Base-by-base conservation (phyloP, 805 yeast species). In the Teunomyces gatunensis region DNA sequence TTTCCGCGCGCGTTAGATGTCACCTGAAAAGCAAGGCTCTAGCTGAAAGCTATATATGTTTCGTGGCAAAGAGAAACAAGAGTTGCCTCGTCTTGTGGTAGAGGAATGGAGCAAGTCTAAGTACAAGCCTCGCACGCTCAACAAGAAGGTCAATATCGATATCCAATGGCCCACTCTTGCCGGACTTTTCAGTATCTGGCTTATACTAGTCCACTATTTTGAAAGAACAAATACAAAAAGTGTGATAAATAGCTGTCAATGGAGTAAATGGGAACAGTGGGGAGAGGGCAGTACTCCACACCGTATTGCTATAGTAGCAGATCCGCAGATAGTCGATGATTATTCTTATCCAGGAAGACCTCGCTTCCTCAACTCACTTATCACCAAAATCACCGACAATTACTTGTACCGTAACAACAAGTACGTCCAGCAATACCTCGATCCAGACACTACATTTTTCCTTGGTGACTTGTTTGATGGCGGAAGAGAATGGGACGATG, bases 391-490 rank as follows among this genome's bases (percentile, higher is more conserved):
- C 34, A 75, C 87, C 12, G 99, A 94, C 62, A 83, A 86, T 54
- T 91, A 89, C 58, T 83, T 89, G 55, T 84, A 80, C 52, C 75
- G 90, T 46, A 90, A 92, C 63, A 82, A 88, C 76, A 77, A 79
- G 55, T 71, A 72, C 49, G 66, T 85, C 34, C 85, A 85, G 51
- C 53, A 67, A 6, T 53, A 67, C 2, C 73, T 94, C 45, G 79
- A 81, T 30, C 97, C 98, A 0, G 86, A 90, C 57, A 72, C 86
- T 1, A 81, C 83, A 4, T 66, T 92, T 4, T 92, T 89, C 61
- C 68, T 94, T 23, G 99, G 99, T 2, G 99, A 94, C 63, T 65
- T 92, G 55, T 87, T 92, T 61, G 99, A 94, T 67, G 97, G 97
- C 10, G 98, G 98, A 0, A 75, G 99, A 48, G 85, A 84, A 46